Evolutionary conservation across 306 rosid species (phyloP).

Genomic region (Astragalus membranaceus): DNA sequence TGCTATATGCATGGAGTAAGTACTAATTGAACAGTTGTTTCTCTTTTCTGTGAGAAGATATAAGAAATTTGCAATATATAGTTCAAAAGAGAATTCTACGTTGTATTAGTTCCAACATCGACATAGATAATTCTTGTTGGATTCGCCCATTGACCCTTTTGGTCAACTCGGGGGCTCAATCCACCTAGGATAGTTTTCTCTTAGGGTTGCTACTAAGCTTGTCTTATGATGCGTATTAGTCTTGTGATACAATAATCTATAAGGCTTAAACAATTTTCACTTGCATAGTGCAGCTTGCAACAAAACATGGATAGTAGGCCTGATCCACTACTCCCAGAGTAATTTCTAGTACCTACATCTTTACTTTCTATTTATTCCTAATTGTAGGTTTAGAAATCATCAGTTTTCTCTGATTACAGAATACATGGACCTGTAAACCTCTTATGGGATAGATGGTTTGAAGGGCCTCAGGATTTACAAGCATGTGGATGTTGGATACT

Average conservation of each 20-base stretch:
- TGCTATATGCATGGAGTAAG: slow-evolving; percentile 63
- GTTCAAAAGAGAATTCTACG: neutral
- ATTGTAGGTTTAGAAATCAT: slow-evolving; percentile 2
- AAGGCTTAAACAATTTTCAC: slow-evolving; percentile 12
- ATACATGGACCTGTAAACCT: slow-evolving; percentile 54
- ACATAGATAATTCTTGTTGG: neutral
- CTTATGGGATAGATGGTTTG: slow-evolving; percentile 80
- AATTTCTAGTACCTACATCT: slow-evolving; percentile 25
- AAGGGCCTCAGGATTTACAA: slow-evolving; percentile 61
- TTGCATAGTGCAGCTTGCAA: slow-evolving; percentile 45
- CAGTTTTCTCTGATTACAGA: slow-evolving; percentile 33
- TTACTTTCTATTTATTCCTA: slow-evolving; percentile 4
- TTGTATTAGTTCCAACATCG: neutral
- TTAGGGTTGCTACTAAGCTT: no score
- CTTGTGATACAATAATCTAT: neutral
- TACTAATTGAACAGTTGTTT: slow-evolving; percentile 8
- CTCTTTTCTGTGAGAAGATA: neutral
- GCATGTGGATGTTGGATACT: slow-evolving; percentile 64
- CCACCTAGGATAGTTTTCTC: no score
- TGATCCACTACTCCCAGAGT: slow-evolving; percentile 74
- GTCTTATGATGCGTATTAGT: no score
- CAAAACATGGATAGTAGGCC: slow-evolving; percentile 38
- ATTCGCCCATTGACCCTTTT: neutral
- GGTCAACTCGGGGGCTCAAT: no score
- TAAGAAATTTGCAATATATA: neutral